A percentile compares a stretch with the other conserved stretches of the same genome.
Conservation (phyloP, 495 filamentous ascomycete genomes). For the Hyaloscypha variabilis region DNA sequence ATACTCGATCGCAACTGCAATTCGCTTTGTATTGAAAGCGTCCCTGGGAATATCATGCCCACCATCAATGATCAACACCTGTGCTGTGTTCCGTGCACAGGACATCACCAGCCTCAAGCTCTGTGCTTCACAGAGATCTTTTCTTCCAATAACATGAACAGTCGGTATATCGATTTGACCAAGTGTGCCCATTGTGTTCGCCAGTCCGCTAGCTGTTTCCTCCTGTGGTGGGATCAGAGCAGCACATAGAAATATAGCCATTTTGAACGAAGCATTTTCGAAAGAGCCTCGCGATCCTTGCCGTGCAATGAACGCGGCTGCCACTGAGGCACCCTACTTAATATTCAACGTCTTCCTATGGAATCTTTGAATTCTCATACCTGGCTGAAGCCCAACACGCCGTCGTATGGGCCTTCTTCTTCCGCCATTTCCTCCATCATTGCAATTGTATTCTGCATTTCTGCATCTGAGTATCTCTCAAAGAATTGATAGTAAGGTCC, state of each 20-base stretch:
- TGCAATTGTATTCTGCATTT: background rate
- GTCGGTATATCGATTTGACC: conserved; percentile 1
- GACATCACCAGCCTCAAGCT: background rate
- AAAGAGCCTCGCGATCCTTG: too few relatives aligned
- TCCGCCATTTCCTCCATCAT: conserved; percentile 21
- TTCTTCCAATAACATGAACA: background rate
- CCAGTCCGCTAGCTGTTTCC: background rate
- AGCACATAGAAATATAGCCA: too few relatives aligned
- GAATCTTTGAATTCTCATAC: background rate
- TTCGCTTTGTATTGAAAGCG: background rate
- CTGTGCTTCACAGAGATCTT: conserved; percentile 4
- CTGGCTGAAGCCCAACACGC: conserved; percentile 23
- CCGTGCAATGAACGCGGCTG: too few relatives aligned
- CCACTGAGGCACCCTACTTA: too few relatives aligned
- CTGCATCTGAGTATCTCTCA: background rate
- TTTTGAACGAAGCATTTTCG: too few relatives aligned
- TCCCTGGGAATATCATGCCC: conserved; percentile 4
- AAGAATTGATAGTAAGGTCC: conserved; percentile 9
- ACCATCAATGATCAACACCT: background rate
- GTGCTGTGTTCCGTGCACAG: background rate
- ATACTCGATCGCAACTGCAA: background rate
- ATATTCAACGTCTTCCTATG: background rate
- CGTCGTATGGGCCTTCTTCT: conserved; percentile 26
- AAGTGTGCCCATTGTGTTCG: background rate
- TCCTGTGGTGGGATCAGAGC: too few relatives aligned